Evolutionary conservation across 2,329 filamentous ascomycete species (phyloP), one percentile per base, ranked within the genome.

Genomic region (Biscogniauxia sp.): DNA sequence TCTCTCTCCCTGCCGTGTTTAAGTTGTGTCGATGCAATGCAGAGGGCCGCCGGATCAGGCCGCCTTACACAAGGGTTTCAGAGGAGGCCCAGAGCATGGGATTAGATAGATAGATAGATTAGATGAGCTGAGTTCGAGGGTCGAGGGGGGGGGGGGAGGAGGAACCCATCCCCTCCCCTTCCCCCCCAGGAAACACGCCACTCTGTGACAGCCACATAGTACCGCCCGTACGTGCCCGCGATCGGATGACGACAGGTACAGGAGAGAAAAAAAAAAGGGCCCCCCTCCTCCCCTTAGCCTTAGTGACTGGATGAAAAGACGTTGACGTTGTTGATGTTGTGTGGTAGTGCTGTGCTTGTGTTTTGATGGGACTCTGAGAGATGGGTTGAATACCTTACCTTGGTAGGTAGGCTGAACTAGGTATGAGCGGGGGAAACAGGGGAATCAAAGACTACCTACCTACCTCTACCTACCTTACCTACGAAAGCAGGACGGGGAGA

Each of bases 11-110:
- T 17, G 50, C n/a, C 25, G 54, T 11, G 59, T 65, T 25, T 19
- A 65, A 61, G 64, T 61, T 65, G 64, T 63, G 64, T 63, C 64
- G 58, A 64, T 52, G 37, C 53, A 56, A 61, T 63, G 59, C 57
- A 59, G 52, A 60, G 20, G 63, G 64, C 60, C 62, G 68, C 63
- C 62, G 66, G 64, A 68, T 68, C 68, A 64, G 53, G 66, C 63
- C 64, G 58, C 62, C 64, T 66, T 63, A 62, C 59, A 69, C 65
- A 62, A 60, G 61, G 59, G 60, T 59, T 63, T 64, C 63, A 56
- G 62, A 54, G 50, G 50, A 20, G 53, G 17, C 17, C 45, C 17
- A 19, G 17, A 50, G 32, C 54, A 56, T 56, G 37, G 37, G 37
- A 45, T 45, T 5, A n/a, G 37, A 45, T 45, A n/a, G 37, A 26